Base-by-base conservation (phyloP, 2,329 filamentous ascomycete genomes). In the Fusarium robinianum region DNA sequence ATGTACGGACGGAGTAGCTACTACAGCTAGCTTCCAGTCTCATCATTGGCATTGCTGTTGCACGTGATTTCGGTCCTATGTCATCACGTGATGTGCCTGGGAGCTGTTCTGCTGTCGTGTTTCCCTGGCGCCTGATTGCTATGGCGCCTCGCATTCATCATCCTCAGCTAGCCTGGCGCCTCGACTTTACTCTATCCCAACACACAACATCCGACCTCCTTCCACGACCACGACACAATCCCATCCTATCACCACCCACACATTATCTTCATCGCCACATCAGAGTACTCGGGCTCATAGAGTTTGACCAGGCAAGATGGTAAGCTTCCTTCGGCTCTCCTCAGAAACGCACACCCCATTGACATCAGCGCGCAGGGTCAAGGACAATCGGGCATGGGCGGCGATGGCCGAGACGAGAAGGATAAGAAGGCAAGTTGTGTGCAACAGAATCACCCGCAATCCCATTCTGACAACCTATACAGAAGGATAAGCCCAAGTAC, bases 401-500 rank as follows among this genome's bases (percentile, higher is more conserved):
- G 83, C 51, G 89, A 92, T 66, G 86, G 86, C 56, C 87, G 86
- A 55, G 85, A 92, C 61, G 87, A 88, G 11, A 91, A 91, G 75
- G 91, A 95, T 65, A 96, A 97, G 81, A 97, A 97, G 83, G 92
- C 88, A 73, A 41, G 69, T 42, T 19, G 32, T 22, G 39, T 17
- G 17, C 18, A 8, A 8, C 5, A n/a, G 8, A 38, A 16, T 15
- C 11, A 7, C 17, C 8, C 26, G 21, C 11, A 19, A 23, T 5
- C 12, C 10, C 15, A 10, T 4, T 31, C 53, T 66, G 51, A 68
- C 46, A 39, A 3, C 46, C 31, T 17, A 24, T 49, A 61, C 64
- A 96, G 92, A 97, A 99, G 81, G 92, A 99, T 54, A 99, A 99
- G 85, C 94, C 94, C 68, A 97, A 96, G 87, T 99, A 99, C 79